phyloP scores from a whole-genome alignment of 352 stramenopile species.

The Thraustochytrium sp. region DNA sequence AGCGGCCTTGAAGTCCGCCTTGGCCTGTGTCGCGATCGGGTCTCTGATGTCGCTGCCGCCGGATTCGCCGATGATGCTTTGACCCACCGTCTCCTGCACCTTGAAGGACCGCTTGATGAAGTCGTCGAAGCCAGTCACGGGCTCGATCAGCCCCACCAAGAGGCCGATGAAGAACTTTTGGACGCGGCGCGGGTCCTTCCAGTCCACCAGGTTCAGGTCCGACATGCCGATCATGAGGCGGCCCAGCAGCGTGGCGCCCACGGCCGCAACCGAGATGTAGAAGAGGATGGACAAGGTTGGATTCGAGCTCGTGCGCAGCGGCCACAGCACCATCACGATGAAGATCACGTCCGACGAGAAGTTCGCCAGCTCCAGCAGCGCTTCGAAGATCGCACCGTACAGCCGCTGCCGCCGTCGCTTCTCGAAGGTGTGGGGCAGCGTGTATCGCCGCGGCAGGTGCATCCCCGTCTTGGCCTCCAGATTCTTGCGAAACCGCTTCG shows the following conservation, averaged over 20 bases:
- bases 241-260: neutral
- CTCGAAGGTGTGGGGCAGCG: neutral
- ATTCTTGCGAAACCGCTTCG: neutral
- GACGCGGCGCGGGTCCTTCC: neutral
- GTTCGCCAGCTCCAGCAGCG: neutral
- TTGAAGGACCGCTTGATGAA: slow-evolving; percentile 17
- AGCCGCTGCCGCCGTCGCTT: neutral
- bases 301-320: neutral
- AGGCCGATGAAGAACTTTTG: slow-evolving; percentile 2
- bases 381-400: neutral
- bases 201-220: neutral
- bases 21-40: neutral
- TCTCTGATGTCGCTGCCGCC: slow-evolving; percentile 4
- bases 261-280: neutral
- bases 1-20: neutral
- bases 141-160: neutral
- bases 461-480: neutral
- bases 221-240: neutral
- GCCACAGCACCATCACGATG: neutral
- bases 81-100: neutral
- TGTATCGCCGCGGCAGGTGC: neutral
- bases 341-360: neutral
- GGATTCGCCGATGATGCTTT: neutral
- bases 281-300: neutral
- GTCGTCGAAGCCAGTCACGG: neutral